Conservation (phyloP, 2,329 filamentous ascomycete species). For the Colletotrichum higginsianum region DNA sequence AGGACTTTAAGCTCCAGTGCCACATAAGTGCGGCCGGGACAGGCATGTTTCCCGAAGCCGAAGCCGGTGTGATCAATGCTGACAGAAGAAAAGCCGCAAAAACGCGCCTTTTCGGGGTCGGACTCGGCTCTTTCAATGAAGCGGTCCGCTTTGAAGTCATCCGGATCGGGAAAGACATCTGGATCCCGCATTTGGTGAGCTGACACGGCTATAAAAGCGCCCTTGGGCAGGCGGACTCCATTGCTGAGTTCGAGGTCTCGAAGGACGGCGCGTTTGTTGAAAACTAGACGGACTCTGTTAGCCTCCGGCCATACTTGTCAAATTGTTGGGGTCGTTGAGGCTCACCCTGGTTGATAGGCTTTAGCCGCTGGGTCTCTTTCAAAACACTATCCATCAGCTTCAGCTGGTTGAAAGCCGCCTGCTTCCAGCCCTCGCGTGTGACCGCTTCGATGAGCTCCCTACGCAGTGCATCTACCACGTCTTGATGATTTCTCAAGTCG, state of each 20-base stretch:
- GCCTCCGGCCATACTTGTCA: neutral
- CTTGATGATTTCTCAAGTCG: slow-evolving; percentile 5
- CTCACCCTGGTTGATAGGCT: slow-evolving; percentile 15
- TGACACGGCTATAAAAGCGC: neutral
- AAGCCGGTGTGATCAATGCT: slow-evolving; percentile 24
- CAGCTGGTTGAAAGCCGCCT: slow-evolving; percentile 11
- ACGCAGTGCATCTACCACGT: slow-evolving; percentile 9
- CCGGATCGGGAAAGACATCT: neutral
- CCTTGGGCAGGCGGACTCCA: neutral
- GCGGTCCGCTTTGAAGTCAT: slow-evolving; percentile 19
- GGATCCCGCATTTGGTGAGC: slow-evolving; percentile 25
- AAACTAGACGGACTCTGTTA: neutral
- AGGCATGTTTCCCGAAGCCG: slow-evolving; percentile 20
- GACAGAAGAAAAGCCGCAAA: slow-evolving; percentile 5
- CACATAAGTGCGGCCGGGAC: slow-evolving; percentile 26
- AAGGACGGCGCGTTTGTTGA: neutral
- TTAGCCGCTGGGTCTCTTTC: slow-evolving; percentile 20
- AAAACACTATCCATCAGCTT: slow-evolving; percentile 26
- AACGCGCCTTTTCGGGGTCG: neutral
- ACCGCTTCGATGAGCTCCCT: neutral
- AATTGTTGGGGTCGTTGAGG: neutral
- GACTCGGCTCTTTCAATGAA: slow-evolving; percentile 6
- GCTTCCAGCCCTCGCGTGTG: slow-evolving; percentile 8
- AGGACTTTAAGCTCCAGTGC: slow-evolving; percentile 16
- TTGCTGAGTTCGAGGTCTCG: slow-evolving; percentile 1